A percentile compares a stretch with the other conserved stretches of the same genome.
Conservation (phyloP, 1,139 yeast species). For the Yamadazyma dushanensis region DNA sequence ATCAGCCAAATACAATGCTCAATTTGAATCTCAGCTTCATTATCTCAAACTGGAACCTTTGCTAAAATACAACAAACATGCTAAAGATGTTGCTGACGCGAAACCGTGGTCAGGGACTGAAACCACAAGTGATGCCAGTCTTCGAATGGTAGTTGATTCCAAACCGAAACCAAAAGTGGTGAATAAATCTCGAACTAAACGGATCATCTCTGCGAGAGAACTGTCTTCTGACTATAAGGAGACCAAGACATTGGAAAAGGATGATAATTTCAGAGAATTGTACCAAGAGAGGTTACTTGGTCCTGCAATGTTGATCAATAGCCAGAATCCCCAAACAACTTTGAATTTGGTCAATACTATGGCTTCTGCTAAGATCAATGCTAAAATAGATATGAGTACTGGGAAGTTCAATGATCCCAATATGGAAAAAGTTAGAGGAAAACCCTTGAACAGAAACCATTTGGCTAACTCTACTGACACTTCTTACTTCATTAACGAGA, state of each 20-base stretch:
- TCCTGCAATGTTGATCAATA: slow-evolving; percentile 48
- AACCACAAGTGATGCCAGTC: slow-evolving; percentile 45
- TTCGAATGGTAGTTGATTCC: slow-evolving; percentile 64
- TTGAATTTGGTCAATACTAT: slow-evolving; percentile 54
- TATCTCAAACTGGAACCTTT: slow-evolving; percentile 31
- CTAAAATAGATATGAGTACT: slow-evolving; percentile 55
- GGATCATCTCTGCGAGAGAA: slow-evolving; percentile 56
- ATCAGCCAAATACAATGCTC: slow-evolving; percentile 15
- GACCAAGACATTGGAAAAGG: slow-evolving; percentile 33
- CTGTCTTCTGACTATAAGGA: slow-evolving; percentile 62
- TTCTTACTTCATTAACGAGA: slow-evolving; percentile 47
- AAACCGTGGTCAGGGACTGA: slow-evolving; percentile 76
- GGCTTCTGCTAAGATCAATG: slow-evolving; percentile 76
- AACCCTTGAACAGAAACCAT: slow-evolving; percentile 55
- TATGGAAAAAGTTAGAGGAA: slow-evolving; percentile 58
- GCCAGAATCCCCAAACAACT: slow-evolving; percentile 39
- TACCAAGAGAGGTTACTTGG: slow-evolving; percentile 66
- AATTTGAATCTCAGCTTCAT: slow-evolving; percentile 22
- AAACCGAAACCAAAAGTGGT: slow-evolving; percentile 46
- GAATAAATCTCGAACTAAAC: slow-evolving; percentile 8
- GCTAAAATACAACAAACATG: slow-evolving; percentile 40
- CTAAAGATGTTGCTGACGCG: slow-evolving; percentile 44
- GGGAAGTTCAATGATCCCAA: slow-evolving; percentile 63
- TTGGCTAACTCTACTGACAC: slow-evolving; percentile 55
- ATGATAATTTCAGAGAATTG: slow-evolving; percentile 59